Evolutionary conservation across 371 early-diverging fungal genomes (phyloP).

Genomic region (Caulochytrium protostelioides): DNA sequence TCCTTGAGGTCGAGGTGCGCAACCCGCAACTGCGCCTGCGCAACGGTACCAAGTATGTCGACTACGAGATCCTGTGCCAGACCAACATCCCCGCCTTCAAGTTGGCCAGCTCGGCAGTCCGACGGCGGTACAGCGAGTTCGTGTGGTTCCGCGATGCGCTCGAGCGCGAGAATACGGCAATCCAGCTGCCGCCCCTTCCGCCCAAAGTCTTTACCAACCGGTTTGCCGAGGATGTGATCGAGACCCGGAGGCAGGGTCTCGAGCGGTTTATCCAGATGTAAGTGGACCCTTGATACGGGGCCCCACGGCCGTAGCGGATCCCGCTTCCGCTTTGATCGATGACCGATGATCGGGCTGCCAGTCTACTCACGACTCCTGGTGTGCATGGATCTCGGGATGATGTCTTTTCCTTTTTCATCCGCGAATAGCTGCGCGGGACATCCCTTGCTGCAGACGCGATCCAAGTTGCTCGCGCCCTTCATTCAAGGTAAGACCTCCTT

Average conservation of each 20-base stretch:
- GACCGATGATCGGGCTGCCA: neutral
- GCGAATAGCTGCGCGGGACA: constrained; percentile 67
- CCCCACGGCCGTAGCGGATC: neutral
- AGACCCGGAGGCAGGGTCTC: constrained; percentile 67
- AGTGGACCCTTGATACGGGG: constrained; percentile 8
- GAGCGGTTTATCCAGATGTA: constrained; percentile 90
- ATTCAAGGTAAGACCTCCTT: too few species aligned
- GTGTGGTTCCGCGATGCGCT: constrained; percentile 91
- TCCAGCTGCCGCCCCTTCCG: constrained; percentile 61
- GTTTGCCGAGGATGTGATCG: constrained; percentile 82
- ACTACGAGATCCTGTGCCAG: constrained; percentile 86
- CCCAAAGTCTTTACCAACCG: constrained; percentile 92
- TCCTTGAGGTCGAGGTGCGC: constrained; percentile 81
- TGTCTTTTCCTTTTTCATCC: neutral
- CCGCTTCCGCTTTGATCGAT: neutral
- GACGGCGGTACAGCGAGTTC: constrained; percentile 90
- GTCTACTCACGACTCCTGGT: neutral
- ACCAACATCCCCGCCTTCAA: constrained; percentile 96
- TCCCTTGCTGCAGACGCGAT: constrained; percentile 89
- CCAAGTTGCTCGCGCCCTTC: constrained; percentile 79
- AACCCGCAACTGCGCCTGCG: constrained; percentile 75
- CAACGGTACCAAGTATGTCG: constrained; percentile 75
- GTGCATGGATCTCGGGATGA: constrained; percentile 1
- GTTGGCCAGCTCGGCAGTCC: constrained; percentile 52
- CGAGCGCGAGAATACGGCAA: constrained; percentile 50